These are phyloP conservation scores for Symbiotaphrina buchneri DNA, from an alignment of 495 filamentous ascomycete genomes.

Conservation along the genomic window DNA sequence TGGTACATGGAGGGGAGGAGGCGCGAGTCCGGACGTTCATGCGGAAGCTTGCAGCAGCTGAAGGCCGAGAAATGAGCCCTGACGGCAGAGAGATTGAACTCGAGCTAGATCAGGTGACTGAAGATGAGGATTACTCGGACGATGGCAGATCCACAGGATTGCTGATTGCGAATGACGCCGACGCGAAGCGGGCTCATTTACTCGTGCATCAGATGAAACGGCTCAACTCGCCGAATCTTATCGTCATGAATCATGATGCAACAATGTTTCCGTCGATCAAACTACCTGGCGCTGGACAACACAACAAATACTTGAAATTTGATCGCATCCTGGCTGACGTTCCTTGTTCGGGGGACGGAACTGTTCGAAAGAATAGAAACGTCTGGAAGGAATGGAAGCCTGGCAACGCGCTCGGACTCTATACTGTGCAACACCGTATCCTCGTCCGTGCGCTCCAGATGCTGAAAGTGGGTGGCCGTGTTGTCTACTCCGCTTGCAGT, in stretches of 20 bases:
- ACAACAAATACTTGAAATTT: constrained; percentile 67
- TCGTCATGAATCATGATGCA: constrained; percentile 95
- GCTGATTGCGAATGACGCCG: constrained; percentile 83
- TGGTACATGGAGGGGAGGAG: constrained; percentile 84
- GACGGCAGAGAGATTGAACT: constrained; percentile 18
- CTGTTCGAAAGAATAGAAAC: constrained; percentile 69
- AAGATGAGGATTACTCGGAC: constrained; percentile 38
- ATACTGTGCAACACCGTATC: constrained; percentile 69
- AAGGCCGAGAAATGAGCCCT: constrained; percentile 24
- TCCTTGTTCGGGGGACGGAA: constrained; percentile 91
- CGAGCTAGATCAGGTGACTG: constrained; percentile 20
- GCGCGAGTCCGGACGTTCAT: constrained; percentile 38
- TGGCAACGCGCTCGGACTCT: constrained; percentile 59
- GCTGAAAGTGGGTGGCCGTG: constrained; percentile 80
- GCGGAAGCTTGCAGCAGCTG: constrained; percentile 16
- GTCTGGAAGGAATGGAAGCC: constrained; percentile 92
- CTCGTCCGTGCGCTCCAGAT: constrained; percentile 85
- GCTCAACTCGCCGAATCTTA: constrained; percentile 84
- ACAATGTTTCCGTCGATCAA: constrained; percentile 85
- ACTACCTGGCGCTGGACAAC: constrained; percentile 26
- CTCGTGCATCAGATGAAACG: constrained; percentile 93
- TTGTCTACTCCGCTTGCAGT: constrained; percentile 94
- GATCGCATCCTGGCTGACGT: constrained; percentile 93
- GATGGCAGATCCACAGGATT: constrained; percentile 75
- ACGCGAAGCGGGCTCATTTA: constrained; percentile 92